Evolutionary conservation across 768 basidiomycete genomes (phyloP).

Genomic region (Panellus pusillus): DNA sequence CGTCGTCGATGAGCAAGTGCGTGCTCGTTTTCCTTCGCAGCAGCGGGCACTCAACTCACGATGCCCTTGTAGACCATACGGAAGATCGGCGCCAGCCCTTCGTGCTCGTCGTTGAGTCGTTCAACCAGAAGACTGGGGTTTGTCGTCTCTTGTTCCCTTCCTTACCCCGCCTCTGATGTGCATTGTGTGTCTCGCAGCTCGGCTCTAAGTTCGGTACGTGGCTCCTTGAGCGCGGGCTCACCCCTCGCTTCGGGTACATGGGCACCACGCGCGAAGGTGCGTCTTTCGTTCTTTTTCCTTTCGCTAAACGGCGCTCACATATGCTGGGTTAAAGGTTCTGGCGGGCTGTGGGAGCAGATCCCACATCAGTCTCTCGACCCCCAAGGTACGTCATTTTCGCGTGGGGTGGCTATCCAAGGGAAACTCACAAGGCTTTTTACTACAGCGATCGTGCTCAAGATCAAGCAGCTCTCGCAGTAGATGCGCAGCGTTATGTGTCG

Average conservation of each 20-base stretch:
- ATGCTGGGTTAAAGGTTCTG: slow-evolving; percentile 41
- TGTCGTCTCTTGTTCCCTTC: slow-evolving; percentile 13
- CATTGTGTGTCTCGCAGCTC: slow-evolving; percentile 39
- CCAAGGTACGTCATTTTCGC: slow-evolving; percentile 50
- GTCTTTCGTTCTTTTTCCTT: slow-evolving; percentile 6
- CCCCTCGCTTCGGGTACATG: slow-evolving; percentile 81
- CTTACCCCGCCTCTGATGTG: not conserved
- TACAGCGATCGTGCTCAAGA: slow-evolving; percentile 50
- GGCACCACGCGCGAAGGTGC: slow-evolving; percentile 72
- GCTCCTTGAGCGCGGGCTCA: slow-evolving; percentile 79
- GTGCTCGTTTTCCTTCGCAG: not conserved
- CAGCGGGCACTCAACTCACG: not conserved
- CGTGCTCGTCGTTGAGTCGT: slow-evolving; percentile 82
- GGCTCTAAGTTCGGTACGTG: slow-evolving; percentile 85
- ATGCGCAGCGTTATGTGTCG: too few relatives aligned
- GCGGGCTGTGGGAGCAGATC: slow-evolving; percentile 83
- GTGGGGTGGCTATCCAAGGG: too few relatives aligned
- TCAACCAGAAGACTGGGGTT: slow-evolving; percentile 88
- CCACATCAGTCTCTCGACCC: slow-evolving; percentile 80
- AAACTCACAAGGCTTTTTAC: slow-evolving; percentile 5
- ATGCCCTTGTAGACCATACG: slow-evolving; percentile 44
- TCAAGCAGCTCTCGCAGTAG: slow-evolving; percentile 44
- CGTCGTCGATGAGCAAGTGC: slow-evolving; percentile 76
- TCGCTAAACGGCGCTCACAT: slow-evolving; percentile 24
- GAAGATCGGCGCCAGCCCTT: slow-evolving; percentile 75